These are phyloP conservation scores for Karstenula rhodostoma DNA, from an alignment of 2,329 filamentous ascomycete genomes.

Conservation along the genomic window DNA sequence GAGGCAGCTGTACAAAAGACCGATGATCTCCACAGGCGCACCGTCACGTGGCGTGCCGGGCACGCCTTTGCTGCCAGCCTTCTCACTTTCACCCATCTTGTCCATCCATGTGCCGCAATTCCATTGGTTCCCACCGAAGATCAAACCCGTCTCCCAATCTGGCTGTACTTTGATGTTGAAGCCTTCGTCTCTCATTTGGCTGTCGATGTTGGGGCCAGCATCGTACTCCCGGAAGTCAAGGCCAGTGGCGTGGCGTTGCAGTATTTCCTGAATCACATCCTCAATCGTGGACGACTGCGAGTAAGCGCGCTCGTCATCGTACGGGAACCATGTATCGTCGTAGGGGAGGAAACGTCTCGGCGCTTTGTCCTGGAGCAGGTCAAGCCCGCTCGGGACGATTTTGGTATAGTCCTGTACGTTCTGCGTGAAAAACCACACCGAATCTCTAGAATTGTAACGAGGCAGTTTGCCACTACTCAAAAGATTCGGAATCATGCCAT, in stretches of 20 bases:
- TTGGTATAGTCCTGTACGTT: conserved; percentile 92
- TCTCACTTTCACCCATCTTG: conserved; percentile 99
- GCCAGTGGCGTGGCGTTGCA: conserved; percentile 89
- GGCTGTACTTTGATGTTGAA: conserved; percentile 92
- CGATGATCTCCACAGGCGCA: conserved; percentile 93
- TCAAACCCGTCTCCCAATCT: conserved; percentile 88
- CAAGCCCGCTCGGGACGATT: conserved; percentile 78
- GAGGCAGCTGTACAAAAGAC: conserved; percentile 88
- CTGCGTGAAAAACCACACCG: conserved; percentile 97
- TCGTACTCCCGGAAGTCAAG: conserved; percentile 95
- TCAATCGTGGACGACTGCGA: conserved; percentile 82
- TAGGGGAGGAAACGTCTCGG: conserved; percentile 90
- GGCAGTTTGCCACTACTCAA: conserved; percentile 85
- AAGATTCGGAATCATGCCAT: conserved; percentile 97
- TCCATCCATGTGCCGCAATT: conserved; percentile 99
- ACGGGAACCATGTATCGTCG: conserved; percentile 92
- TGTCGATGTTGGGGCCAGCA: conserved; percentile 85
- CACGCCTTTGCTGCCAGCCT: conserved; percentile 88
- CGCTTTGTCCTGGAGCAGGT: conserved; percentile 78
- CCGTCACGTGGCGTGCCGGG: conserved; percentile 97
- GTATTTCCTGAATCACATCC: conserved; percentile 90
- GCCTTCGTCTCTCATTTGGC: conserved; percentile 90
- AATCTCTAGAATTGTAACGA: conserved; percentile 94
- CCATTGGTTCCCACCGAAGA: conserved; percentile 91
- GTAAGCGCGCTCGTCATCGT: conserved; percentile 84